A percentile compares a stretch with the other conserved stretches of the same genome.
phyloP scores from a whole-genome alignment of 768 basidiomycete species.

The Pisolithus marmoratus region DNA sequence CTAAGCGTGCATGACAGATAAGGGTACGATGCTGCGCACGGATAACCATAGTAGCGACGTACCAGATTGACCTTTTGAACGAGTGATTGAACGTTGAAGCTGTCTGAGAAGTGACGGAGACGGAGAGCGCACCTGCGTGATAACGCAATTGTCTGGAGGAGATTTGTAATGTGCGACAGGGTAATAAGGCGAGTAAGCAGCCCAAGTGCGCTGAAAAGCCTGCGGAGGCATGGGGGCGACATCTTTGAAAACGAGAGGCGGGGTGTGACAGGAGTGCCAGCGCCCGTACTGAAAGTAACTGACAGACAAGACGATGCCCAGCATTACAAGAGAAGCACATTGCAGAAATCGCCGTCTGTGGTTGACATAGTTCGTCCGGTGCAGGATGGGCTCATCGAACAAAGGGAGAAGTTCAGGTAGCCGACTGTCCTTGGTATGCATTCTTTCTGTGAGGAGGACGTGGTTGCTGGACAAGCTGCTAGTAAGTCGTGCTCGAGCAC shows the following conservation, averaged over 20 bases:
- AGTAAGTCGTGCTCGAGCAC: too few species aligned
- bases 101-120: background rate
- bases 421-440: too few species aligned
- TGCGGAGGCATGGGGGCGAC: slow-evolving; percentile 6
- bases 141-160: slow-evolving; percentile 43
- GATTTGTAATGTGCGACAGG: slow-evolving; percentile 39
- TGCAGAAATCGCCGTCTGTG: background rate
- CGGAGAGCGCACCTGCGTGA: slow-evolving; percentile 45
- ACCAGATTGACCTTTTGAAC: slow-evolving; percentile 25
- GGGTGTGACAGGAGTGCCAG: slow-evolving; percentile 2
- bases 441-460: too few species aligned
- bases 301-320: slow-evolving; percentile 11
- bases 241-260: background rate
- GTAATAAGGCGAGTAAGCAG: slow-evolving; percentile 56
- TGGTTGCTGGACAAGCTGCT: too few species aligned
- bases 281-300: slow-evolving; percentile 10
- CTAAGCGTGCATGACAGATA: slow-evolving; percentile 29
- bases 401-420: too few species aligned
- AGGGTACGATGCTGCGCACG: background rate
- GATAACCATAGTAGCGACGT: background rate
- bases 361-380: background rate
- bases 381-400: too few species aligned
- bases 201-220: slow-evolving; percentile 41
- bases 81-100: background rate
- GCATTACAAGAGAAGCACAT: slow-evolving; percentile 4